Percentiles rank a stretch among this genome's conserved stretches.
These are phyloP conservation scores for Mucor velutinosus DNA, from an alignment of 371 early-diverging fungal species.

Conservation along the genomic window DNA sequence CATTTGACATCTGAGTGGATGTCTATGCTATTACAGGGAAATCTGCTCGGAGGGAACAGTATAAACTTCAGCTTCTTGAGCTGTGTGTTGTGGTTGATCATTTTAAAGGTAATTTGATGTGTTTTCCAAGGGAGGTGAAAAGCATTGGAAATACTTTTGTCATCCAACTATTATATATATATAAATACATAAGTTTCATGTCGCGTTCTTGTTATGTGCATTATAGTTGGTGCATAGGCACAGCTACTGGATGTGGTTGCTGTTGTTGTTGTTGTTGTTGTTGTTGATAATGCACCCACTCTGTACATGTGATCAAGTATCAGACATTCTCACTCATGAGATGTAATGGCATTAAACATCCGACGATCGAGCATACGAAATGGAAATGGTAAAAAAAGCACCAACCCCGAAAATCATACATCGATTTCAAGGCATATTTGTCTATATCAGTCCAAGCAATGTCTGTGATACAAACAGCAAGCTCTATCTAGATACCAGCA, in stretches of 20 bases:
- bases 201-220: not conserved
- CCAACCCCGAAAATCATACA: not conserved
- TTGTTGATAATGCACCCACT: not conserved
- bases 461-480: not conserved
- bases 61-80: not conserved
- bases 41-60: not conserved
- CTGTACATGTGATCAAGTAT: not conserved
- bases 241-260: not conserved
- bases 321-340: not conserved
- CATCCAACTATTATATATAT: not conserved
- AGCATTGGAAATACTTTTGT: not conserved
- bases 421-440: not conserved
- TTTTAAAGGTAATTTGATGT: not conserved
- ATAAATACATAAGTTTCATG: not conserved
- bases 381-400: not conserved
- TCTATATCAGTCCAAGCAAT: not conserved
- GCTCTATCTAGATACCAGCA: not conserved
- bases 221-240: not conserved
- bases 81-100: not conserved
- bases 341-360: not conserved
- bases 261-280: not conserved
- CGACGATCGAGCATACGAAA: not conserved
- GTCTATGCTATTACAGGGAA: not conserved
- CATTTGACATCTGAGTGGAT: not conserved
- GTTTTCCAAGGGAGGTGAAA: too few species aligned